Evolutionary conservation across 1,284 basidiomycete species (phyloP).

Genomic region (Puccinia coronata): DNA sequence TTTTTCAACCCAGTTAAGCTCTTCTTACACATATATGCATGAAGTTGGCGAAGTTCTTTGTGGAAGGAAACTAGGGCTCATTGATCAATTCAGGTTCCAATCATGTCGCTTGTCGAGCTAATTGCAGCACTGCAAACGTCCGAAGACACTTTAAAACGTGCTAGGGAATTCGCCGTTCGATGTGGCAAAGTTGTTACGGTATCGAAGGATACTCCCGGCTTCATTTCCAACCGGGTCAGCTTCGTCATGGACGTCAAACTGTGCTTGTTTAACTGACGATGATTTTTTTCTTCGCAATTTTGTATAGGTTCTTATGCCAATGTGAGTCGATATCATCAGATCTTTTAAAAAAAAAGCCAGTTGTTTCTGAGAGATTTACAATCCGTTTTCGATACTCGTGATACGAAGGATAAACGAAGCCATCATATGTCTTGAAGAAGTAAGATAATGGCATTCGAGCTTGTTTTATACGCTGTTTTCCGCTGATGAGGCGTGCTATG

Average conservation of each 20-base stretch:
- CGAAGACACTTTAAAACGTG: conserved; percentile 71
- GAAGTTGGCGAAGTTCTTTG: too few species aligned
- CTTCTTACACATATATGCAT: too few species aligned
- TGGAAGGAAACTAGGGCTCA: too few species aligned
- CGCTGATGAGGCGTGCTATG: not conserved
- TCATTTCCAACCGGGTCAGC: conserved; percentile 50
- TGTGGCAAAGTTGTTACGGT: conserved; percentile 91
- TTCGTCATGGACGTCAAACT: not conserved
- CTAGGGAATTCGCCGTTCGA: conserved; percentile 77
- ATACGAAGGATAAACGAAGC: conserved; percentile 47
- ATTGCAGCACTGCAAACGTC: conserved; percentile 91
- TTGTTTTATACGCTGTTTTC: conserved; percentile 54
- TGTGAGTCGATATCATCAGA: conserved; percentile 6
- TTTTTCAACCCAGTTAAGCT: conserved; percentile 83
- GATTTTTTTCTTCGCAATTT: not conserved
- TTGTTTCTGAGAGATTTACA: not conserved
- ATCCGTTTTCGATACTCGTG: not conserved
- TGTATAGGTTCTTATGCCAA: conserved; percentile 48
- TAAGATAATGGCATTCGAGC: conserved; percentile 70
- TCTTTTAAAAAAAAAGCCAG: not conserved
- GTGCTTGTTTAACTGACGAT: not conserved
- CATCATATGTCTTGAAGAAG: conserved; percentile 49
- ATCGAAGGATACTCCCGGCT: conserved; percentile 87
- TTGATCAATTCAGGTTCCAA: conserved; percentile 27
- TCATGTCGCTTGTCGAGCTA: conserved; percentile 83